Evolutionary conservation across 306 rosid species (phyloP), one percentile per base, ranked within the genome.

Genomic region (Sicyos baderoa): DNA sequence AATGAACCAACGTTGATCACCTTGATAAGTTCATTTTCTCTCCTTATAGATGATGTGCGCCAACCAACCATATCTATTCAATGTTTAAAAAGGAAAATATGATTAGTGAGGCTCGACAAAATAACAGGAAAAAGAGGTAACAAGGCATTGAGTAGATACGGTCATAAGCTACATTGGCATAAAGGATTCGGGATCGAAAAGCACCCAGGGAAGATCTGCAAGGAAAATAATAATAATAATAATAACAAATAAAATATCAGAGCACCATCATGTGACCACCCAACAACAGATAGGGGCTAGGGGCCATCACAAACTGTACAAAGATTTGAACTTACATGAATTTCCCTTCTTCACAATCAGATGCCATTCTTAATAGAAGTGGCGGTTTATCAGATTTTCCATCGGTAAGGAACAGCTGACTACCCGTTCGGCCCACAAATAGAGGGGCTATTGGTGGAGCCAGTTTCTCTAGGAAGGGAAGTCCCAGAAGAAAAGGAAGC

Each of bases 41-140:
- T 88, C 84, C 98, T 88, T 75, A 93, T 85, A 37, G 98, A 93
- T 70, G 98, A 93, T 59, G 98, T 93, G 74, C 98, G 96, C 98
- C 98, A 93, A 64, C 98, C 98, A 82, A 89, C 98, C 97, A 93
- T 89, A 79, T 93, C 98, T 93, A 78, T 65, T 65, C 21, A 47
- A 17, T 21, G 71, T 65, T 21, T 6, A 45, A 29, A 19, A 19
- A 74, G 70, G 78, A 80, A 79, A 83, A 76, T 85, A 82, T 75
- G 69, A 73, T 74, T 45, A 75, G 56, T 21, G 21, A 14, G 54
- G 47, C 6, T 40, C 14, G 10, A 29, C 58, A 32, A 45, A 47
- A 45, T 27, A 48, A 23, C 54, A 59, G 63, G 7, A 29, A 37
- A 44, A 59, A 9, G 12, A 16, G 60, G 27, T 21, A 44, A 44